phyloP scores from a whole-genome alignment of 768 basidiomycete species.

The Russula emetica region DNA sequence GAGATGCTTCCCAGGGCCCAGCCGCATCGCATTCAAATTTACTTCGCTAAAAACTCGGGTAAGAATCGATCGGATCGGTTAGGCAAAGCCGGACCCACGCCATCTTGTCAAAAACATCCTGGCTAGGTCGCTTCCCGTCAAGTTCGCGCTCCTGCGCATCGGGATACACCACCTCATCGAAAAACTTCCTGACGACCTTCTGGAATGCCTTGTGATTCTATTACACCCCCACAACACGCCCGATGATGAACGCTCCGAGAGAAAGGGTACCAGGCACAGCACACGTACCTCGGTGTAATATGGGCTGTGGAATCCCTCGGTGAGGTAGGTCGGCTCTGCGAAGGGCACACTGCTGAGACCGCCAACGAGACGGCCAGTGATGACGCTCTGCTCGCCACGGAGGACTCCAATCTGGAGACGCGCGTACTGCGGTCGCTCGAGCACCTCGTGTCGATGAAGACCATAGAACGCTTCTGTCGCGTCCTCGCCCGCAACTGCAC shows the following conservation, averaged over 20 bases:
- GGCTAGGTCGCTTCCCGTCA: conserved; percentile 82
- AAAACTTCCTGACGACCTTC: conserved; percentile 54
- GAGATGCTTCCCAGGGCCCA: conserved; percentile 88
- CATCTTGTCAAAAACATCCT: conserved; percentile 78
- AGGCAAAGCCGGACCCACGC: conserved; percentile 42
- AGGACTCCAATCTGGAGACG: conserved; percentile 69
- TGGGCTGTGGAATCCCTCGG: conserved; percentile 60
- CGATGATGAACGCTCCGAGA: conserved; percentile 36
- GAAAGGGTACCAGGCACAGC: background rate
- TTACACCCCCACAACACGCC: conserved; percentile 39
- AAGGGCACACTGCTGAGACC: conserved; percentile 72
- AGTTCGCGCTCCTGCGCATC: conserved; percentile 61
- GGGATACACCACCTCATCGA: conserved; percentile 60
- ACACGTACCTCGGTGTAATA: conserved; percentile 66
- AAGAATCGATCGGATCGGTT: conserved; percentile 22
- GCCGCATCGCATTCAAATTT: conserved; percentile 86
- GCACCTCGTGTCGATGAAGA: conserved; percentile 79
- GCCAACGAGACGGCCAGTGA: conserved; percentile 49
- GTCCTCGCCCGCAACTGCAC: conserved; percentile 59
- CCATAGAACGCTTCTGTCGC: conserved; percentile 83
- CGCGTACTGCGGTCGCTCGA: conserved; percentile 65
- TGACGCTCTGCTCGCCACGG: conserved; percentile 53
- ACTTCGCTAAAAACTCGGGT: conserved; percentile 42
- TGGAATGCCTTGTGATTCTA: conserved; percentile 64
- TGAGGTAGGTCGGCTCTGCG: conserved; percentile 81